Percentiles rank a stretch among this genome's conserved stretches.
Evolutionary conservation across 768 basidiomycete species (phyloP).

Genomic region (Suillus clintonianus): DNA sequence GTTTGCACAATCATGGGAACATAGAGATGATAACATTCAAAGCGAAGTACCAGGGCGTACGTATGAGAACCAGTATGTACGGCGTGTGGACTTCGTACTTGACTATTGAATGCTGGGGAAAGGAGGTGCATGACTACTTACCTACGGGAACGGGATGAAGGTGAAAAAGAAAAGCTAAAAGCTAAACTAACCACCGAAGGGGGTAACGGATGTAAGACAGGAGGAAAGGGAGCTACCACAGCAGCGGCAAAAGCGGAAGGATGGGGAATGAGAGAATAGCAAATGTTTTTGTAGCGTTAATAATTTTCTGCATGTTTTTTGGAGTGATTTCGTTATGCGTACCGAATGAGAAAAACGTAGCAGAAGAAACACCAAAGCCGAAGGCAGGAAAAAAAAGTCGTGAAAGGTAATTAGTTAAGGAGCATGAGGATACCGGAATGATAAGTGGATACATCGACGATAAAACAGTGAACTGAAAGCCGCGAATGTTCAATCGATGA

Average conservation of each 20-base stretch:
- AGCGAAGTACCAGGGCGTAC: background rate
- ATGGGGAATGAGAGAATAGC: slow-evolving; percentile 13
- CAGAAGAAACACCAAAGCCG: slow-evolving; percentile 37
- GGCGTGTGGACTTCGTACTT: slow-evolving; percentile 6
- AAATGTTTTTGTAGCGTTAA: slow-evolving; percentile 54
- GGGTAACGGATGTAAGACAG: slow-evolving; percentile 12
- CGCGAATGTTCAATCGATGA: slow-evolving; percentile 40
- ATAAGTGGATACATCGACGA: slow-evolving; percentile 35
- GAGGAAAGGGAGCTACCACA: background rate
- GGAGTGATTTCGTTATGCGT: slow-evolving; percentile 35
- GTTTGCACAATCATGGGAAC: background rate
- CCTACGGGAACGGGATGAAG: slow-evolving; percentile 33
- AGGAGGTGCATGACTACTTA: slow-evolving; percentile 46
- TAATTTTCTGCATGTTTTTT: slow-evolving; percentile 38
- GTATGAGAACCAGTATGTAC: background rate
- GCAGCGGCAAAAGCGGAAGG: slow-evolving; percentile 14
- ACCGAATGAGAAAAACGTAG: slow-evolving; percentile 35
- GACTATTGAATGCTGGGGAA: background rate
- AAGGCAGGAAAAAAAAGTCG: slow-evolving; percentile 31
- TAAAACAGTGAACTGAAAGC: slow-evolving; percentile 25
- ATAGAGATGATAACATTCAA: background rate
- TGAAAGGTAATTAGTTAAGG: slow-evolving; percentile 39
- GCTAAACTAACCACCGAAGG: slow-evolving; percentile 24
- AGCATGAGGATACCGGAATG: slow-evolving; percentile 29
- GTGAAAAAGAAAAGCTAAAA: slow-evolving; percentile 24